phyloP scores from a whole-genome alignment of 495 filamentous ascomycete species.

The Penicillium psychrofluorescens region DNA sequence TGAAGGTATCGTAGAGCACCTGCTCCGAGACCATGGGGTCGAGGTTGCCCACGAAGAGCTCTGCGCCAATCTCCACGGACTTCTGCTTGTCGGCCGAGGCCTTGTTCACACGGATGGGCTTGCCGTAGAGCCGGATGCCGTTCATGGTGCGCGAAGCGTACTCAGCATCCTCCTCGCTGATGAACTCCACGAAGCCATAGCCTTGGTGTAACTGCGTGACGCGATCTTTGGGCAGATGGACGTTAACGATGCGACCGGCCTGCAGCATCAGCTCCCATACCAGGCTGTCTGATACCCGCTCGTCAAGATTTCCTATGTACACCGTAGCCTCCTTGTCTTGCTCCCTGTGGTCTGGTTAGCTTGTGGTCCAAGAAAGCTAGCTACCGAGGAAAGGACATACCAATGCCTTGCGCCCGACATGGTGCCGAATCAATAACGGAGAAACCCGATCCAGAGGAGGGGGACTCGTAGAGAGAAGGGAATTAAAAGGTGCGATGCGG shows the following conservation, averaged over 20 bases:
- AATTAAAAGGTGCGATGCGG: background rate
- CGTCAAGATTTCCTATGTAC: constrained; percentile 97
- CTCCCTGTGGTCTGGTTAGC: constrained; percentile 53
- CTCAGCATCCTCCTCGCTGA: constrained; percentile 90
- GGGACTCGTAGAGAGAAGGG: background rate
- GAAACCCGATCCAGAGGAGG: background rate
- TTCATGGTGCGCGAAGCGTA: constrained; percentile 98
- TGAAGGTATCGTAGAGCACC: constrained; percentile 94
- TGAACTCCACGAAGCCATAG: constrained; percentile 98
- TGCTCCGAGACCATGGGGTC: constrained; percentile 95
- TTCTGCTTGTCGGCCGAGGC: constrained; percentile 95
- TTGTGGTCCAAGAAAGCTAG: no score
- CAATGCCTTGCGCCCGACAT: constrained; percentile 79
- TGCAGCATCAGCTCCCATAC: constrained; percentile 98
- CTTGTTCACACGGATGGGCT: constrained; percentile 96
- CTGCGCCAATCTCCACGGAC: constrained; percentile 88
- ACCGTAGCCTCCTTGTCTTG: constrained; percentile 98
- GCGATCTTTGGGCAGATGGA: constrained; percentile 95
- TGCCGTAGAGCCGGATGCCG: constrained; percentile 84
- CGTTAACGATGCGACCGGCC: constrained; percentile 91
- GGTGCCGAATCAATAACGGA: constrained; percentile 4
- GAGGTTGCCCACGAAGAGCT: constrained; percentile 94
- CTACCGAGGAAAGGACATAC: constrained; percentile 29
- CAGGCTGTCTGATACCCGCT: constrained; percentile 82
- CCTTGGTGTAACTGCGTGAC: constrained; percentile 95